Evolutionary conservation across 1,284 basidiomycete genomes (phyloP).

Genomic region (Marasmius sp.): DNA sequence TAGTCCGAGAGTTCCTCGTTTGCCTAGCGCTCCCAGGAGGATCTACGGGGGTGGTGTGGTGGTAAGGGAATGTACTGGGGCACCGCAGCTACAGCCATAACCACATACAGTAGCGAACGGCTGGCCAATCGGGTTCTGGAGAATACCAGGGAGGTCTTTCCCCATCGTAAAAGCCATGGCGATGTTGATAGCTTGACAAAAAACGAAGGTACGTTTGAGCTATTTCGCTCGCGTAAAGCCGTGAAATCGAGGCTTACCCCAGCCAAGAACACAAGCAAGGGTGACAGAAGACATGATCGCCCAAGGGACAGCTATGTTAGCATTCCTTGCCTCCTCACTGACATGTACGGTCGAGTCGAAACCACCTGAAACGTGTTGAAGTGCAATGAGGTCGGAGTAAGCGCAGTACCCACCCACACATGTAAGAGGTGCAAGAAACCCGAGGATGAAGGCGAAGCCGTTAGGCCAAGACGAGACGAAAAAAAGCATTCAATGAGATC

Average conservation of each 20-base stretch:
- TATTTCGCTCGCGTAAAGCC: constrained; percentile 1
- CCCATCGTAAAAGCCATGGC: constrained; percentile 64
- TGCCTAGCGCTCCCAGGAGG: neutral
- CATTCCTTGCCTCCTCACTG: constrained; percentile 77
- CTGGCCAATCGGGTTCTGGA: constrained; percentile 62
- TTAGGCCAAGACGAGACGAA: constrained; percentile 15
- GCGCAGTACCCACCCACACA: constrained; percentile 32
- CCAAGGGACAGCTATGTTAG: constrained; percentile 69
- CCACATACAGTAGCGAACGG: constrained; percentile 33
- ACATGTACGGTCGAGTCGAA: constrained; percentile 73
- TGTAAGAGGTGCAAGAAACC: constrained; percentile 46
- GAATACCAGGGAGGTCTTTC: constrained; percentile 42
- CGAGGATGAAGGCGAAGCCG: constrained; percentile 39
- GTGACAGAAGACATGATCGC: constrained; percentile 66
- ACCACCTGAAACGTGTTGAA: constrained; percentile 29
- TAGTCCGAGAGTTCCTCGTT: neutral
- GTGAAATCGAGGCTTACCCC: constrained; percentile 42
- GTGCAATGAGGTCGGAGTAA: neutral
- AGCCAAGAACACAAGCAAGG: constrained; percentile 65
- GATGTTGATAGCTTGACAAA: constrained; percentile 51
- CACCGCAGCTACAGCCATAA: too few species aligned
- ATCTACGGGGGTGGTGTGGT: neutral
- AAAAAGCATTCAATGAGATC: too few species aligned
- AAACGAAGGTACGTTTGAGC: neutral
- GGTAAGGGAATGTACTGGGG: too few species aligned